Conservation (phyloP, 805 yeast genomes). For the Candida bentonensis region DNA sequence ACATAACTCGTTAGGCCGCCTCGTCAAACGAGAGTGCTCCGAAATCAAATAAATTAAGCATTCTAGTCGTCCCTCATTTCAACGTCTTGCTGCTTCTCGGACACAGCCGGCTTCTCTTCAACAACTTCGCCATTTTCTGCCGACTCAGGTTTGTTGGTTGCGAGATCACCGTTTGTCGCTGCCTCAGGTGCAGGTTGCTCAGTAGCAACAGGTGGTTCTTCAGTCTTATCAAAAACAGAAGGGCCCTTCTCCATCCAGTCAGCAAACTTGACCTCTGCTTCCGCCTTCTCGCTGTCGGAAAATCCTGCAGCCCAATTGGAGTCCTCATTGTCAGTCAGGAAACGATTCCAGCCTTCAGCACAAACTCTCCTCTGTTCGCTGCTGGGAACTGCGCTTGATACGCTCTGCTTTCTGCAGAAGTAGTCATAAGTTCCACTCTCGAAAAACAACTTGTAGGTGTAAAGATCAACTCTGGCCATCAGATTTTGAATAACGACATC, state of each 20-base stretch:
- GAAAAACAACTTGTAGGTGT: slow-evolving; percentile 67
- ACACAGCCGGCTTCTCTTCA: neutral
- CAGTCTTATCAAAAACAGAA: slow-evolving; percentile 5
- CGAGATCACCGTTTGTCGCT: too few species aligned
- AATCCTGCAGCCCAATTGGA: slow-evolving; percentile 5
- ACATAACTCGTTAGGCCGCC: too few species aligned
- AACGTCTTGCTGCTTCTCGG: neutral
- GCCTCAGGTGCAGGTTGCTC: too few species aligned
- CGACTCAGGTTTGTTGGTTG: too few species aligned
- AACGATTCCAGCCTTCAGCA: slow-evolving; percentile 41
- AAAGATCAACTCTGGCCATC: slow-evolving; percentile 64
- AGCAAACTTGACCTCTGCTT: slow-evolving; percentile 14
- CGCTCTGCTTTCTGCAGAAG: slow-evolving; percentile 43
- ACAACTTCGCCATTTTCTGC: neutral
- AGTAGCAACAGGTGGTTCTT: too few species aligned
- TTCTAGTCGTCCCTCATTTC: slow-evolving; percentile 1
- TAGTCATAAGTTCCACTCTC: slow-evolving; percentile 70
- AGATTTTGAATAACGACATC: slow-evolving; percentile 58
- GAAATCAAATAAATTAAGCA: slow-evolving; percentile 1
- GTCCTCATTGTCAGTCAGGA: slow-evolving; percentile 29
- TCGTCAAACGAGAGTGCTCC: too few species aligned
- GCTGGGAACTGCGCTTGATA: slow-evolving; percentile 22
- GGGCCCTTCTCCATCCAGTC: slow-evolving; percentile 15
- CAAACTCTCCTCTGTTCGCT: slow-evolving; percentile 14
- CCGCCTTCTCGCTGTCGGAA: neutral